Evolutionary conservation across 768 basidiomycete species (phyloP).

Genomic region (Suillus subluteus): DNA sequence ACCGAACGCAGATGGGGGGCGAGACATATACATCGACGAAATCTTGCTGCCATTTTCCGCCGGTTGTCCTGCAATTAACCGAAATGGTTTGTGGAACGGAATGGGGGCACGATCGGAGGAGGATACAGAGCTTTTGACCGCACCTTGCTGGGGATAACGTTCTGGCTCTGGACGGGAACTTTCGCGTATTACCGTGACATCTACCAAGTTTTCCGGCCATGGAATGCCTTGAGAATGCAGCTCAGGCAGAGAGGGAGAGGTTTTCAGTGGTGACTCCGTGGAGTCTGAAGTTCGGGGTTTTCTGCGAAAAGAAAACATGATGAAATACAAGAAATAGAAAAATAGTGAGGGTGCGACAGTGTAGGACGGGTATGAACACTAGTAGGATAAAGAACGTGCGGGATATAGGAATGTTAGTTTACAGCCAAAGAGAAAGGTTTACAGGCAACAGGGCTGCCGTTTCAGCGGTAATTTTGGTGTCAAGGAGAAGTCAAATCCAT

Average conservation of each 20-base stretch:
- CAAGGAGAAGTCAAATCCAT: slow-evolving; percentile 24
- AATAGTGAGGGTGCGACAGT: slow-evolving; percentile 21
- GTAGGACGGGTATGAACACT: not conserved
- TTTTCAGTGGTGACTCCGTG: slow-evolving; percentile 51
- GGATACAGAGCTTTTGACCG: slow-evolving; percentile 69
- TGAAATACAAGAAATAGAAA: slow-evolving; percentile 24
- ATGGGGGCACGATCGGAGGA: slow-evolving; percentile 56
- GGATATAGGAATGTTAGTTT: slow-evolving; percentile 8
- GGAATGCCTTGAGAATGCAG: slow-evolving; percentile 75
- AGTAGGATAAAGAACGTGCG: slow-evolving; percentile 31
- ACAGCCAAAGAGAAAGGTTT: slow-evolving; percentile 20
- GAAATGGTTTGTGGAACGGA: slow-evolving; percentile 86
- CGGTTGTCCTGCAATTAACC: slow-evolving; percentile 45
- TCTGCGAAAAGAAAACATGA: slow-evolving; percentile 80
- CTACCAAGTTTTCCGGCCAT: slow-evolving; percentile 85
- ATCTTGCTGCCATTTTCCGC: slow-evolving; percentile 52
- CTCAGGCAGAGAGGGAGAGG: slow-evolving; percentile 83
- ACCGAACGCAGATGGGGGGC: slow-evolving; percentile 66
- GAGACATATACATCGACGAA: slow-evolving; percentile 71
- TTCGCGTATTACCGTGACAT: slow-evolving; percentile 66
- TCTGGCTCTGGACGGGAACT: slow-evolving; percentile 34
- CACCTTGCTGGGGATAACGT: slow-evolving; percentile 59
- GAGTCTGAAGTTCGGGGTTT: slow-evolving; percentile 54
- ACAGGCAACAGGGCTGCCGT: slow-evolving; percentile 9
- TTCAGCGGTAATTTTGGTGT: slow-evolving; percentile 12